A percentile compares a stretch with the other conserved stretches of the same genome.
Conservation (phyloP, 2,329 filamentous ascomycete species). For the Aspergillus aculeatinus region DNA sequence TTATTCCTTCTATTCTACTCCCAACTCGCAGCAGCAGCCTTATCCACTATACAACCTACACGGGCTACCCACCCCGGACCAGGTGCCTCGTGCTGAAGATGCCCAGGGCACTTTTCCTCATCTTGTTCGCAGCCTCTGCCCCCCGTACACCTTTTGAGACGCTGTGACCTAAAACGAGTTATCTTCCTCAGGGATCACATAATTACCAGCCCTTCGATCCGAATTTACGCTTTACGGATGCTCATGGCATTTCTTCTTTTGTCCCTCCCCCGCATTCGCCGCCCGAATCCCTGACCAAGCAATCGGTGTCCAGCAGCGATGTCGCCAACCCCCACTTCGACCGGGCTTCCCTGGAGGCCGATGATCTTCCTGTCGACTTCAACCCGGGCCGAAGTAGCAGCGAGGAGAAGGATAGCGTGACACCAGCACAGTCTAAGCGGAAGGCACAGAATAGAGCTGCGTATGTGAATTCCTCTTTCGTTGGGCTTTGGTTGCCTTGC, state of each 20-base stretch:
- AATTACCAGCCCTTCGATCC: slow-evolving; percentile 41
- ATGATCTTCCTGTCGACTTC: slow-evolving; percentile 26
- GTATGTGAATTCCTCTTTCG: slow-evolving; percentile 49
- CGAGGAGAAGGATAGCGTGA: slow-evolving; percentile 55
- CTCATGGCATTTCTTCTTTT: slow-evolving; percentile 28
- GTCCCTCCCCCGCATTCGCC: slow-evolving; percentile 37
- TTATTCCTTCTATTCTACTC: slow-evolving; percentile 13
- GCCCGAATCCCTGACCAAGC: slow-evolving; percentile 36
- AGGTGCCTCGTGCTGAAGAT: slow-evolving; percentile 44
- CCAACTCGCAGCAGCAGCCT: slow-evolving; percentile 11
- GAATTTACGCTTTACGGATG: slow-evolving; percentile 36
- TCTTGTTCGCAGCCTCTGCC: slow-evolving; percentile 18
- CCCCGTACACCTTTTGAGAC: background rate
- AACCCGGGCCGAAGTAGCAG: slow-evolving; percentile 48
- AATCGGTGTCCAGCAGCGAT: slow-evolving; percentile 34
- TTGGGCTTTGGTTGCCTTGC: background rate
- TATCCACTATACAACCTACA: slow-evolving; percentile 11
- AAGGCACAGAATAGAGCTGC: slow-evolving; percentile 73
- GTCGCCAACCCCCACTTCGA: slow-evolving; percentile 22
- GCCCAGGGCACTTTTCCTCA: slow-evolving; percentile 45
- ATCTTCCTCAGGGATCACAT: slow-evolving; percentile 13
- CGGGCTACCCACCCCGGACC: slow-evolving; percentile 24
- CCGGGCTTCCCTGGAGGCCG: slow-evolving; percentile 31
- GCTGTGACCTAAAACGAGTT: slow-evolving; percentile 12
- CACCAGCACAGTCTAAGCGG: slow-evolving; percentile 58